These are phyloP conservation scores for Udeniomyces megalosporus DNA, from an alignment of 768 basidiomycete species.

Conservation along the genomic window DNA sequence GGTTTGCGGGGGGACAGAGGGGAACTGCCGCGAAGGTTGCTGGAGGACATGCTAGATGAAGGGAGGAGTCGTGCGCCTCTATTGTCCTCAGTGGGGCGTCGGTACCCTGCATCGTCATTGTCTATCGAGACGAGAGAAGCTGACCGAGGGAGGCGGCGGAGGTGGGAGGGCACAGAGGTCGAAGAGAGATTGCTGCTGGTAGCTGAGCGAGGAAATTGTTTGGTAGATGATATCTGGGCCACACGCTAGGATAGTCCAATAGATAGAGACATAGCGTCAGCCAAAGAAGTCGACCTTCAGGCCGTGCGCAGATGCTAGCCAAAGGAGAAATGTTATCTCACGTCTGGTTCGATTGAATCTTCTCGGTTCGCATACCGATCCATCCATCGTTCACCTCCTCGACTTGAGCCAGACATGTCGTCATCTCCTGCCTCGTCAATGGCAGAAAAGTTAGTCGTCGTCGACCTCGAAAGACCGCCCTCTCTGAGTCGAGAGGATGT, in stretches of 20 bases:
- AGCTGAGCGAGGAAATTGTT: neutral
- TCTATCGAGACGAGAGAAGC: constrained; percentile 1
- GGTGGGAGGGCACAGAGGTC: neutral
- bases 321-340: neutral
- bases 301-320: no score
- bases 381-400: constrained; percentile 6
- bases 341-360: neutral
- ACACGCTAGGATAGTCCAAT: no score
- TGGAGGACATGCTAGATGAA: neutral
- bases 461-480: neutral
- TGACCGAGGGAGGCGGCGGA: neutral
- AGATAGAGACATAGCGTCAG: no score
- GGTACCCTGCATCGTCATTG: neutral
- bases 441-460: neutral
- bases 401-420: neutral
- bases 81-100: neutral
- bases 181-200: neutral
- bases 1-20: neutral
- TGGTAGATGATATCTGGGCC: neutral
- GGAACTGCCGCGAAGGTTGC: neutral
- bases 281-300: neutral
- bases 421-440: neutral
- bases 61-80: neutral
- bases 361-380: constrained; percentile 5
- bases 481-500: neutral